Base-by-base conservation (phyloP, 2,329 filamentous ascomycete genomes). In the Trichoderma breve region DNA sequence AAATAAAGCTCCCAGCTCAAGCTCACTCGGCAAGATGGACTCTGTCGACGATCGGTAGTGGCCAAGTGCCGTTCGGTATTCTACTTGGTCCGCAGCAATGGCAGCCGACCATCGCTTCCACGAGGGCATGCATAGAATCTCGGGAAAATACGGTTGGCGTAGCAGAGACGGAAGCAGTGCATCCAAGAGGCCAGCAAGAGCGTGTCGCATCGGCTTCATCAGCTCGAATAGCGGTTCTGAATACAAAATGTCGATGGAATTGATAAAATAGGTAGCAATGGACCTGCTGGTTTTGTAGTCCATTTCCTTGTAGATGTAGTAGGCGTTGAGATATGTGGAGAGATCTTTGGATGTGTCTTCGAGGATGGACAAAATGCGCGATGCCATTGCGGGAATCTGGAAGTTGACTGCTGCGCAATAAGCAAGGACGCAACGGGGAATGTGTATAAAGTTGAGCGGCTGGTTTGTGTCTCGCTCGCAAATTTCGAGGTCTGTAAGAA, bases 331-430 rank as follows among this genome's bases (percentile, higher is more conserved):
- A 34, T 77, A 67, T 4, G 36, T 62, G 12, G 74, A 74, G 36
- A 81, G 74, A 36, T 77, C 72, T 12, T 71, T 43, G 0, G 78
- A 71, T 14, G 79, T 79, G 24, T 71, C 74, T 53, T 78, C 76
- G 6, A 82, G 72, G 11, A 77, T 74, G 18, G 65, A 72, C 28
- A 81, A 69, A n/a, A 82, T 74, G 36, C 76, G 75, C 6, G 60
- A 55, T 28, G 77, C 74, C 76, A 82, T 75, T 32, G 70, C 75
- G 6, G 76, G 73, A 24, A 81, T 75, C 39, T 77, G 76, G 7
- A 83, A 73, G 53, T 74, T 76, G 12, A 76, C 75, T 11, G 81
- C 80, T 0, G 77, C 77, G 6, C 76, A 74, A 55, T 83, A 83
- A 26, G 76, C 76, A 60, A 82, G 74, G 11, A 78, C 75, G 43